Percentiles rank a stretch among this genome's conserved stretches.
Evolutionary conservation across 352 stramenopile species (phyloP).

Genomic region (Ophiocytium majus): DNA sequence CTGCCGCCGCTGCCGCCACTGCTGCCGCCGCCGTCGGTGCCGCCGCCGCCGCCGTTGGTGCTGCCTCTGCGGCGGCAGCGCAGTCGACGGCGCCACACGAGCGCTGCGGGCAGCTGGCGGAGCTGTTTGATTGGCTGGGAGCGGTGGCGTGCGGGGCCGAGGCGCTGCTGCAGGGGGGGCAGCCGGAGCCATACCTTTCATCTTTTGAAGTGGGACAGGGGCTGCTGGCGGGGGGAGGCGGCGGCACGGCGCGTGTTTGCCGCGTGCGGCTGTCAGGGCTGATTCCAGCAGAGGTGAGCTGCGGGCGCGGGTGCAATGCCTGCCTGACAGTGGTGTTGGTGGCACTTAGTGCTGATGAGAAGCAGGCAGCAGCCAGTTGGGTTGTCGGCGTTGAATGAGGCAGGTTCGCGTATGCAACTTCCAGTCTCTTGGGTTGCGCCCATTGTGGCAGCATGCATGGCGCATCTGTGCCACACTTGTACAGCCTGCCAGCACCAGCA

Average conservation of each 20-base stretch:
- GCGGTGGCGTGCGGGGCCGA: neutral
- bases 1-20: neutral
- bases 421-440: no score
- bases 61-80: no score
- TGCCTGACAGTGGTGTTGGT: no score
- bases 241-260: neutral
- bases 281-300: neutral
- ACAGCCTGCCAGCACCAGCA: no score
- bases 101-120: neutral
- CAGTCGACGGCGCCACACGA: neutral
- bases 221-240: neutral
- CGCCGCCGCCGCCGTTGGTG: neutral
- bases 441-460: no score
- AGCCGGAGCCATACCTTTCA: neutral
- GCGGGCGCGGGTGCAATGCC: no score
- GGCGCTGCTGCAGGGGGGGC: neutral
- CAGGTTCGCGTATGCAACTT: no score
- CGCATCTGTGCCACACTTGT: no score
- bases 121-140: neutral
- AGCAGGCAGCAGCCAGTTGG: no score
- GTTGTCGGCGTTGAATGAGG: no score
- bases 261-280: neutral
- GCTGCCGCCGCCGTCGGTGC: neutral
- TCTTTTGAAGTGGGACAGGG: neutral
- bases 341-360: no score